Base-by-base conservation (phyloP, 345 rosid genomes). In the Acer negundo region DNA sequence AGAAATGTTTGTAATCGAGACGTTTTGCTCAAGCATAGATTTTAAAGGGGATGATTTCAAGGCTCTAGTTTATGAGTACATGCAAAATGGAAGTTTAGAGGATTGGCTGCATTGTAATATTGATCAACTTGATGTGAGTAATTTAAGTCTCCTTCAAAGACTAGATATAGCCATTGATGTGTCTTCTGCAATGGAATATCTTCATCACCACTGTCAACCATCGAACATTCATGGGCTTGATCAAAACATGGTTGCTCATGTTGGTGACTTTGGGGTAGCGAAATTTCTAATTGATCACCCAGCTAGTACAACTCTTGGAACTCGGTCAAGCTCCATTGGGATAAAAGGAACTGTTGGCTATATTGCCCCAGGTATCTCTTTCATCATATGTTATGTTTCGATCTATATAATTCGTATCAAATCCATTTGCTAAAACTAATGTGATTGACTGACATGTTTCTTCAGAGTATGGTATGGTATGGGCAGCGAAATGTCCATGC, bases 1-100 rank as follows among this genome's bases (percentile, higher is more conserved):
- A 26, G 64, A 55, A 83, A 47, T 11, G 56, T 83, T 38, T 73
- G 84, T 31, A 90, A 84, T 66, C 69, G 88, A 6, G 86, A 80
- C 89, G 1, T 74, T 61, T 10, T 87, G 88, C 71, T 83, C 82
- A 0, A 83, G 82, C 16, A 70, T 51, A 13, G 62, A 70, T 26
- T 51, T 2, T 17, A 26, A 51, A 51, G 62, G 23, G 3, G n/a
- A n/a, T 22, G 75, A 75, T 44, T 83, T 83, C 28, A 80, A 78
- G 71, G 82, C 84, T 65, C 26, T 80, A 2, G 70, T 78, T 23
- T 80, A 73, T 15, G 63, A 80, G 23, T 77, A 73, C 58, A 77
- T 80, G 83, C 67, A 22, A 2, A 80, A 77, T 58, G 86, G 80
- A 44, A 80, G 75, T 28, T 42, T 80, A 22, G 78, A 73, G 35